Evolutionary conservation across 2,329 filamentous ascomycete species (phyloP), one percentile per base, ranked within the genome.

Genomic region (Elsinoe necatrix): DNA sequence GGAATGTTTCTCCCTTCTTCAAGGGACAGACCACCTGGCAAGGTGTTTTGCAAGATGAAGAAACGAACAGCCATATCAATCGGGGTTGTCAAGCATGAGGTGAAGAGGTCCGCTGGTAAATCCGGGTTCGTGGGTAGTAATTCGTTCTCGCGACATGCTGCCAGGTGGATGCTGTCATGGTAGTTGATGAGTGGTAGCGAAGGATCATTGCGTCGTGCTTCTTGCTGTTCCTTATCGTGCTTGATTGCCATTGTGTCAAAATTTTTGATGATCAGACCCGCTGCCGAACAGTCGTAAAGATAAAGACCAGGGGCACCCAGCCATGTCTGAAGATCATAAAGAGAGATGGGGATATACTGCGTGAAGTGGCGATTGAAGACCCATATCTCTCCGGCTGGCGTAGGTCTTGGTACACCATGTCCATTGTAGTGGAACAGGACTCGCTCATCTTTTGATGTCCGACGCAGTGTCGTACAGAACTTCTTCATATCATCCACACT

Each of bases 291-390:
- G 72, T 98, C 93, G 80, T 95, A 98, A 31, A 98, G 93, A 67
- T 95, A 98, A 42, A 98, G 84, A 59, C 91, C 95, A 0, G 93
- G 93, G 0, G 91, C 92, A 60, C 92, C 90, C 6, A 98, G 82
- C 93, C 93, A 98, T 58, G 88, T 86, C 71, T 97, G 92, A 43
- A 98, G 75, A 68, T 98, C 93, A 66, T 95, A 96, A 7, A 98
- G 76, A 0, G 92, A 95, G 42, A 98, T 88, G 0, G 93, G 93
- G 41, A 98, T 98, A 68, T 98, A 98, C 72, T 98, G 93, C 0
- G 93, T 98, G 69, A 96, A 98, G 63, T 89, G 97, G 64, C 93
- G 92, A 72, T 98, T 98, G 71, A 98, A 98, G 4, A 97, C 95
- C 93, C 93, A 98, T 18, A 98, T 95, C 71, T 98, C 93, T 12